Base-by-base conservation (phyloP, 768 basidiomycete species). In the Termitomyces eurrhizus region DNA sequence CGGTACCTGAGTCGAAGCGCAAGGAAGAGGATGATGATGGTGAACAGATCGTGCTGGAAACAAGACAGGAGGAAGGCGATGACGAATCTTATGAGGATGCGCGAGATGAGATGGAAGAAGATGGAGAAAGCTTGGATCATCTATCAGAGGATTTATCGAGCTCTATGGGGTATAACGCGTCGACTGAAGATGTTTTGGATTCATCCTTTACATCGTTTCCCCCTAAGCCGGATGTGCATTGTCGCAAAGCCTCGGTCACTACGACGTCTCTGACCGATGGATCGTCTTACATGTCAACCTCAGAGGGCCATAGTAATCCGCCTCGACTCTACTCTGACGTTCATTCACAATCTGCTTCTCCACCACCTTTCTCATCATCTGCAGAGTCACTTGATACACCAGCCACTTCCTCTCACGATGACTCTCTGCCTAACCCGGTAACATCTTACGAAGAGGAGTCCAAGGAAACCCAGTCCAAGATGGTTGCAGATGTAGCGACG, bases 381-480 rank as follows among this genome's bases (percentile, higher is more conserved):
- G 78, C 80, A 0, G 87, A 88, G 61, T 89, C 88, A 1, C 67
- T 88, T 52, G 78, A 78, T 11, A 81, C 85, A 13, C 82, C 81
- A 2, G 78, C 82, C 2, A 75, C 78, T 7, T 81, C 83, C 8
- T 86, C 86, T 14, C 81, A 73, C 35, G 81, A 78, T 59, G 74
- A 75, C 5, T 80, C 79, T 9, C 67, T 76, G 21, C 60, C 71
- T 18, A 65, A 80, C 63, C 68, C 83, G 33, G 72, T 72, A 4
- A 67, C 77, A 14, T 62, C 68, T 52, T 56, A 39, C 9, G 71
- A 73, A 60, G 74, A 74, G 61, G 52, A 59, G 36, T 56, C 46
- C 49, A 64, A 64, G 55, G 72, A 72, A 52, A 21, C 56, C 24
- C 52, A 64, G 58, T 56, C 59, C 66, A 60, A 66, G 66, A 39